These are phyloP conservation scores for Papiliotrema fonsecae DNA, from an alignment of 1,284 basidiomycete genomes.

Conservation along the genomic window DNA sequence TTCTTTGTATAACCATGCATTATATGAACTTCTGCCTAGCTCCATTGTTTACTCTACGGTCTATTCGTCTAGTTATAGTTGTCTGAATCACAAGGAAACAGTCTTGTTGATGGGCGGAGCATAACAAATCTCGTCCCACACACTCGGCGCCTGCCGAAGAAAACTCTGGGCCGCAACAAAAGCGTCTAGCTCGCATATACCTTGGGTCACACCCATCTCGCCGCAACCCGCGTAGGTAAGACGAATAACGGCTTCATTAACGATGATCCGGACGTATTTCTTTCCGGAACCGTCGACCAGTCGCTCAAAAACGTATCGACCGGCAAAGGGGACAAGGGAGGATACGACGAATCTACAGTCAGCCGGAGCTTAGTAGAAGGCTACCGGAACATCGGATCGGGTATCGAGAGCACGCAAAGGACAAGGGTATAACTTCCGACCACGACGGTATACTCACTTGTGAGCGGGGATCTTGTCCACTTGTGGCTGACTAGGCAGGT, in stretches of 20 bases:
- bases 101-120: constrained; percentile 6
- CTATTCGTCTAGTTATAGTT: too few species aligned
- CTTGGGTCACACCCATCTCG: constrained; percentile 6
- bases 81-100: not conserved
- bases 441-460: not conserved
- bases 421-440: not conserved
- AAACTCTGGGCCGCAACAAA: constrained; percentile 21
- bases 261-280: constrained; percentile 24
- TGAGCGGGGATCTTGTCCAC: not conserved
- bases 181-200: constrained; percentile 19
- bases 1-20: too few species aligned
- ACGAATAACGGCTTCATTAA: constrained; percentile 28
- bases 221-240: constrained; percentile 15
- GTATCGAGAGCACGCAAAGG: not conserved
- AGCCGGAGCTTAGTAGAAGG: not conserved
- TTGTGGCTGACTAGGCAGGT: not conserved
- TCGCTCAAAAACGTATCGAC: constrained; percentile 21
- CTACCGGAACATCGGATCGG: not conserved
- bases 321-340: constrained; percentile 21
- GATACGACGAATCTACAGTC: constrained; percentile 8
- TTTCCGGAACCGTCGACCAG: constrained; percentile 10
- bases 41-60: too few species aligned
- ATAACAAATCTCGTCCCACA: constrained; percentile 9
- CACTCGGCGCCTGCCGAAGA: constrained; percentile 8
- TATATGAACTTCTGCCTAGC: too few species aligned